Base-by-base conservation (phyloP, 306 rosid genomes). In the Luffa aegyptiaca region DNA sequence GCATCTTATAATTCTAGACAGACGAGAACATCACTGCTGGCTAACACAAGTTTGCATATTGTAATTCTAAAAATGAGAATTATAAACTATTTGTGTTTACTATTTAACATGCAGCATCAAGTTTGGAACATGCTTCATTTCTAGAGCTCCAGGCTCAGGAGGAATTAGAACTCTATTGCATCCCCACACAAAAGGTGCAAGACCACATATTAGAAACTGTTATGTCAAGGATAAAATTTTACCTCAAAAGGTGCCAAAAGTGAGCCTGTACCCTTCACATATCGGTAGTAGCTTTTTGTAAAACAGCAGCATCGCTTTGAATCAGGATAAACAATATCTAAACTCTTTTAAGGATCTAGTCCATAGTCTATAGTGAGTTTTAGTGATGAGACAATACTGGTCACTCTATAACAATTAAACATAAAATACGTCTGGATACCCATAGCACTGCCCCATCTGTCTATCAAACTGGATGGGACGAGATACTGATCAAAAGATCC, bases 361-460 rank as follows among this genome's bases (percentile, higher is more conserved):
- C 80, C 86, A 86, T 89, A 87, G 89, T 80, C 78, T 78, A 13
- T 59, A 72, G 46, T 26, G 18, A 55, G 20, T 21, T 44, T 1
- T 53, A 39, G 56, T 42, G 64, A 61, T 41, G 35, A 55, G 45
- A 49, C 58, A 35, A 5, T 36, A 81, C 41, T 76, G 37, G 62
- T 62, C 56, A 18, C 5, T n/a, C 39, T 13, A 51, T 14, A 63
- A 51, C 26, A 6, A 45, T 31, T 79, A 64, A 26, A 55, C 64
- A n/a, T n/a, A 91, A 87, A 52, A 16, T 3, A 73, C 36, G 17
- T 8, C 13, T 35, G 97, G 99, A 95, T 95, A 95, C 97, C 98
- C 99, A 93, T 90, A 46, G 93, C 97, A 90, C 89, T 93, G 81
- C 97, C 99, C 98, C 97, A 95, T 82, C 97, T 88, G 86, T 95